Evolutionary conservation across 2,329 filamentous ascomycete genomes (phyloP), one percentile per base, ranked within the genome.

Genomic region (Venturia effusa): DNA sequence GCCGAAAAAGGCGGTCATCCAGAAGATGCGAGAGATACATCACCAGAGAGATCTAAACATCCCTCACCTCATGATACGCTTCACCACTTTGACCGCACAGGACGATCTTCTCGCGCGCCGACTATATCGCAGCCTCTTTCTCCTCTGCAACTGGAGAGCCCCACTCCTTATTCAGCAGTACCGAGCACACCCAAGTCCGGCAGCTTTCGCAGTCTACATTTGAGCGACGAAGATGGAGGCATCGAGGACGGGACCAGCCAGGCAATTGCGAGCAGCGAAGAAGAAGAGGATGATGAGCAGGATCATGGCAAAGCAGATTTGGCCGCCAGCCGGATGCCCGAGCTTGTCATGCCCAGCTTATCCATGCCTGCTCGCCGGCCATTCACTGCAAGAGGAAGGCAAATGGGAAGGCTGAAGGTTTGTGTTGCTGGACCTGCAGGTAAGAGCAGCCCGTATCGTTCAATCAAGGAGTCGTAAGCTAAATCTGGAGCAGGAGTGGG

Each of bases 311-410:
- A 69, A 27, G 69, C 70, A 37, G 55, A 65, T 76, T 77, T 59
- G 79, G 74, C 66, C 64, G 66, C 43, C 57, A 67, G 37, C 63
- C 69, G 67, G 32, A 71, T 77, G 48, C 88, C 88, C 30, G 92
- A 97, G 74, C 82, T 99, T n/a, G 90, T 99, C 66, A 99, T 99
- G 94, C 94, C 94, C 5, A 96, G 92, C 71, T 88, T 99, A 70
- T 87, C 85, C 66, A 94, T 99, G 84, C 93, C 94, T 3, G 89
- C 85, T 66, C 86, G 94, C 61, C 83, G 92, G 61, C 92, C 92
- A 0, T 97, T 97, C 74, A 97, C 94, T 0, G 85, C 89, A n/a
- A 83, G 84, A 59, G 94, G 94, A 19, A 93, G 88, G 76, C 83
- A 82, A 40, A 83, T 97, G 73, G 93, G 93, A 1, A 87, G 90